A percentile compares a stretch with the other conserved stretches of the same genome.
Evolutionary conservation across 345 rosid species (phyloP).

Genomic region (Linum tenue): DNA sequence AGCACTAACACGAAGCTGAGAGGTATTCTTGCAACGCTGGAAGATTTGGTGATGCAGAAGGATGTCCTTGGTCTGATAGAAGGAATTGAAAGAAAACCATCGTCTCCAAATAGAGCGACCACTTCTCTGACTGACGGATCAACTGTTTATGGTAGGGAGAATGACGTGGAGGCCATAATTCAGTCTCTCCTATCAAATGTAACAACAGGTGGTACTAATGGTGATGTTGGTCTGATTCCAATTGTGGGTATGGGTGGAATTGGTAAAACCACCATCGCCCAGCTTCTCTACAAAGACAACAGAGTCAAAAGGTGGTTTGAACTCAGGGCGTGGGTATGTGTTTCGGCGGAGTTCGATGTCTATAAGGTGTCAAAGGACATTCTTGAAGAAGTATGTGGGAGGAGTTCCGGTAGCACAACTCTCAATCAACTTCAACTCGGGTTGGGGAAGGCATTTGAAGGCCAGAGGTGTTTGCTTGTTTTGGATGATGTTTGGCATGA

Average conservation of each 20-base stretch:
- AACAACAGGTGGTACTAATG: not conserved
- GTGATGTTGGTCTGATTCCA: not conserved
- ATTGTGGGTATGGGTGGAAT: slow-evolving; percentile 5
- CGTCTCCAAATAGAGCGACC: not conserved
- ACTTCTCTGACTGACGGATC: slow-evolving; percentile 2
- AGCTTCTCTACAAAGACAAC: not conserved
- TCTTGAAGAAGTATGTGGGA: not conserved
- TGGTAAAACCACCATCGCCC: slow-evolving; percentile 15
- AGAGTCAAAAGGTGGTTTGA: not conserved
- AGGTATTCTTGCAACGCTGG: not conserved
- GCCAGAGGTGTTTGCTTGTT: not conserved
- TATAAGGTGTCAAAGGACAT: not conserved
- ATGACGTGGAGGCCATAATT: slow-evolving; percentile 2
- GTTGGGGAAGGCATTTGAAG: not conserved
- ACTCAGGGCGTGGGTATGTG: slow-evolving; percentile 3
- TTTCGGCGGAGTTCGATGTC: slow-evolving; percentile 4
- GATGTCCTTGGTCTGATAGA: slow-evolving; percentile 3
- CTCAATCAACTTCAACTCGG: slow-evolving; percentile 6
- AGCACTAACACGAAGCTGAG: not conserved
- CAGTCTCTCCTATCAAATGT: not conserved
- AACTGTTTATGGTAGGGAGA: not conserved
- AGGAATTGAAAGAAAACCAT: not conserved
- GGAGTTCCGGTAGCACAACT: not conserved
- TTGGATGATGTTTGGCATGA: slow-evolving; percentile 1
- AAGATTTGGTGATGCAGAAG: slow-evolving; percentile 2